Conservation (phyloP, 441 rosid genomes). For the Adansonia rubrostipa region DNA sequence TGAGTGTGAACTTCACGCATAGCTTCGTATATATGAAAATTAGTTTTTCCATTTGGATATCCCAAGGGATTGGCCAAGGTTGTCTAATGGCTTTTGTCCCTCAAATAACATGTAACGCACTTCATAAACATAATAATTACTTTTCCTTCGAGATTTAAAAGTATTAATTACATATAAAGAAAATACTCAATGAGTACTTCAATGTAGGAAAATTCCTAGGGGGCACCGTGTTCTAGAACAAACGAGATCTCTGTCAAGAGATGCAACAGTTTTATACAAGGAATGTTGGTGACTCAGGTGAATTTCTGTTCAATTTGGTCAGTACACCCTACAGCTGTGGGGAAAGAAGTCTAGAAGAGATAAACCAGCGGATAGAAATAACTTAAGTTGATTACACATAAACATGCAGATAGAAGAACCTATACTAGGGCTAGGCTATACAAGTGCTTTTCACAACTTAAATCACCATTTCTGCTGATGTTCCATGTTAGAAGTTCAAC, state of each 20-base stretch:
- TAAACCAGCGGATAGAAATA: background rate
- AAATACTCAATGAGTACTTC: background rate
- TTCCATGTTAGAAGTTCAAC: constrained; percentile 1
- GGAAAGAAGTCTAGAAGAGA: too few species aligned
- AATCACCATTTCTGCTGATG: background rate
- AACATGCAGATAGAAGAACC: background rate
- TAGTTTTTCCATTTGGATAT: background rate
- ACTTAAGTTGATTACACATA: background rate
- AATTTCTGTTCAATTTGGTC: background rate
- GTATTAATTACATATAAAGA: background rate
- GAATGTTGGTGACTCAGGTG: background rate
- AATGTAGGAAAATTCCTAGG: background rate
- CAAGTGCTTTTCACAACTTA: background rate
- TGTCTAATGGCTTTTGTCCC: background rate
- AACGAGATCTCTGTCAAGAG: background rate
- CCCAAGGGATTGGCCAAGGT: background rate
- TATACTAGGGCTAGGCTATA: background rate
- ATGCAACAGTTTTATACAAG: background rate
- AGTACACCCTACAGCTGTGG: too few species aligned
- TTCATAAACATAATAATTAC: background rate
- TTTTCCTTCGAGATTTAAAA: background rate
- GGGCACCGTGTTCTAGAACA: background rate
- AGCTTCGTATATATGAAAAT: background rate
- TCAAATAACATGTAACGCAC: background rate
- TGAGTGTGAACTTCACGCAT: background rate